A percentile compares a stretch with the other conserved stretches of the same genome.
phyloP scores from a whole-genome alignment of 495 filamentous ascomycete species.

The Penicillium goetzii region DNA sequence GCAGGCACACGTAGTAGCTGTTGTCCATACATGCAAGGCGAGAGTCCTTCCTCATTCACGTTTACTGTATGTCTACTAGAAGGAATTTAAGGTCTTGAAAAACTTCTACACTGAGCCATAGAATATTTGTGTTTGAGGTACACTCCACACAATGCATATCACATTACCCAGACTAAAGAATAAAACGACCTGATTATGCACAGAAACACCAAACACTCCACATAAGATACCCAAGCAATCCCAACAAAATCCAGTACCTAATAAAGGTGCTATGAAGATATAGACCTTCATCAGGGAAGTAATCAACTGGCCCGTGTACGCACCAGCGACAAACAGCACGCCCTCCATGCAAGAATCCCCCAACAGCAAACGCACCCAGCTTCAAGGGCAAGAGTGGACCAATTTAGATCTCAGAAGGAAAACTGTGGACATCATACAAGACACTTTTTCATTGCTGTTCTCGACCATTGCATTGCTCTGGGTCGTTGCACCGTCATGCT shows the following conservation, averaged over 20 bases:
- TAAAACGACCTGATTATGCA: not conserved
- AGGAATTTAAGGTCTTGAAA: not conserved
- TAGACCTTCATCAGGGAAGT: not conserved
- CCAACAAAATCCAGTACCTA: not conserved
- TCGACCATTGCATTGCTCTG: slow-evolving; percentile 25
- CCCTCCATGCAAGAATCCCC: not conserved
- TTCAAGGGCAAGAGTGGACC: not conserved
- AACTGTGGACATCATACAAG: slow-evolving; percentile 25
- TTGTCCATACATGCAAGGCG: not conserved
- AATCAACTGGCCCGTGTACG: not conserved
- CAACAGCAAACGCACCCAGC: not conserved
- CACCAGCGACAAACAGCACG: not conserved
- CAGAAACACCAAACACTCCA: not conserved
- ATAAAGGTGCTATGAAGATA: not conserved
- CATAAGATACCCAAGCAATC: not conserved
- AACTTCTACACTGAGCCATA: not conserved
- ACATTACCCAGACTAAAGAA: not conserved
- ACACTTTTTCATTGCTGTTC: slow-evolving; percentile 24
- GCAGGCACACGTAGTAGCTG: slow-evolving; percentile 5
- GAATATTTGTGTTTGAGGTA: not conserved
- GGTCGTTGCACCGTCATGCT: slow-evolving; percentile 20
- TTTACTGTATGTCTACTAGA: not conserved
- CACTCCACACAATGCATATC: not conserved
- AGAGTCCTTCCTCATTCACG: not conserved
- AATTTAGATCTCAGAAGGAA: not conserved